Evolutionary conservation across 1,284 basidiomycete species (phyloP), one percentile per base, ranked within the genome.

Genomic region (Puccinia sorghi): DNA sequence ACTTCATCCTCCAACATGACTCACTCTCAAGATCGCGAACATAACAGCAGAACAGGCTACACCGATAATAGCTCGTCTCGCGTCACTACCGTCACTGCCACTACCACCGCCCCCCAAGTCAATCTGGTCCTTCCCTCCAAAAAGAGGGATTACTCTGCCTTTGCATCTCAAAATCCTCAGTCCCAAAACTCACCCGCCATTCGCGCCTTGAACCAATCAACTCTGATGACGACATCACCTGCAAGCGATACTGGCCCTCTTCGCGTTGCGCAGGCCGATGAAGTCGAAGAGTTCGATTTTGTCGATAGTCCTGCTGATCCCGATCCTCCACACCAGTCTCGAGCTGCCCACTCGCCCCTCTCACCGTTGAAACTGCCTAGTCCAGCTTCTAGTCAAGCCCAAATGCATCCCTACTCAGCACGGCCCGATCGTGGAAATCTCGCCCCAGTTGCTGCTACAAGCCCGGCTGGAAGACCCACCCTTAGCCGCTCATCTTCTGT

Each of bases 221-320:
- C 52, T 41, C 20, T 70, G 37, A 39, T 63, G 32, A 48, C 72
- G 6, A 67, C 73, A 3, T 76, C 73, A 76, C 73, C 73, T 13
- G 73, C 64, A 20, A 67, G 73, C 46, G 61, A 76, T 52, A 50
- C 50, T 8, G 66, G 52, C 32, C 75, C 75, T 41, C 52, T 69
- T 20, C 64, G 66, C n/a, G 75, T 77, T 22, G 75, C 56, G 2
- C 75, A 76, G 32, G 61, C 75, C n/a, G 75, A 77, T 15, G 75
- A 77, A 64, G 52, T 77, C 4, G 75, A 77, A 54, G 75, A 77
- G 27, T 77, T 77, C 70, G 75, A 77, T 50, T 77, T 77, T 70
- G 64, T 56, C 12, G 75, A 70, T 50, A 77, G 75, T 69, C 56
- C 75, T 52, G 64, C 75, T 17, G 75, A 77, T 57, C 75, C 64